phyloP scores from a whole-genome alignment of 495 filamentous ascomycete genomes.

The Penicillium coffeae region DNA sequence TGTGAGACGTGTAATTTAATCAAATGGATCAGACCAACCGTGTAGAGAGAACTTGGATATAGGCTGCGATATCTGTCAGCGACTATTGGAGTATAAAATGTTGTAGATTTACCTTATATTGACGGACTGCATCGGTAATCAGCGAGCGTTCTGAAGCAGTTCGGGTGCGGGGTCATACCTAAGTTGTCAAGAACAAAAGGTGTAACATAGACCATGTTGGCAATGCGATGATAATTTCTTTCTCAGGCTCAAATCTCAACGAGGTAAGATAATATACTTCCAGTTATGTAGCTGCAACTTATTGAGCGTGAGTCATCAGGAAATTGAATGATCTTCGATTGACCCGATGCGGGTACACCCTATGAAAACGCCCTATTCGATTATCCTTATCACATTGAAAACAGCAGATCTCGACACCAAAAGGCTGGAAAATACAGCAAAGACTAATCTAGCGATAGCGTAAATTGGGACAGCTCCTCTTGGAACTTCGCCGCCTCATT shows the following conservation, averaged over 20 bases:
- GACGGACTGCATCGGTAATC: slow-evolving; percentile 2
- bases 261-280: too few relatives aligned
- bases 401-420: too few relatives aligned
- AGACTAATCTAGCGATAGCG: not conserved
- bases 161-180: not conserved
- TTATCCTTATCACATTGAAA: too few relatives aligned
- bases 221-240: too few relatives aligned
- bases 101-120: slow-evolving; percentile 5
- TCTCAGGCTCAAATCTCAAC: too few relatives aligned
- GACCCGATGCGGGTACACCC: too few relatives aligned
- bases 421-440: too few relatives aligned
- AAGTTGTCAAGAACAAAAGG: slow-evolving; percentile 12
- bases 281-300: too few relatives aligned
- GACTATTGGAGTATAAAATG: not conserved
- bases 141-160: not conserved
- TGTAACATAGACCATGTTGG: slow-evolving; percentile 8
- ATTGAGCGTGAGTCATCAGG: too few relatives aligned
- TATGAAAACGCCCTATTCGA: too few relatives aligned
- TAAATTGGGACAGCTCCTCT: not conserved
- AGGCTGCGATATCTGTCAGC: not conserved
- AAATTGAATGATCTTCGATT: too few relatives aligned
- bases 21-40: not conserved
- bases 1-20: not conserved
- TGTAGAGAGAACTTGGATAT: slow-evolving; percentile 1
- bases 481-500: slow-evolving; percentile 1